Percentiles rank a stretch among this genome's conserved stretches.
phyloP scores from a whole-genome alignment of 306 rosid genomes.

The Pterocarpus santalinus region DNA sequence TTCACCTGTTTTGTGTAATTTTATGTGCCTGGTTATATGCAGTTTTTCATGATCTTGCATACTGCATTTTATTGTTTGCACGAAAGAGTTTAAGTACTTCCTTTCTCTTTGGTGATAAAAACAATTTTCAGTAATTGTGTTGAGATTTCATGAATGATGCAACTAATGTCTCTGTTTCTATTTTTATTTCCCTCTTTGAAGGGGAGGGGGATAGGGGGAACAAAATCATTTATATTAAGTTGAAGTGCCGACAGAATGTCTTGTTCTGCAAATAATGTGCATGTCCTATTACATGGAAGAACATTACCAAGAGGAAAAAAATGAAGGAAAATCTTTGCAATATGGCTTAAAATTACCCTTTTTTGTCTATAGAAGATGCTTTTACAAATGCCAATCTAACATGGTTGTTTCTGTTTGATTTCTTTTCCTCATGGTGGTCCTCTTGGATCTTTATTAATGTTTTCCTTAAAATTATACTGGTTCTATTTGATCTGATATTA shows the following conservation, averaged over 20 bases:
- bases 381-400: background rate
- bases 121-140: background rate
- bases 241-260: no score
- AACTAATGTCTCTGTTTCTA: background rate
- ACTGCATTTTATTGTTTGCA: background rate
- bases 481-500: no score
- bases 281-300: slow-evolving; percentile 17
- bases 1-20: background rate
- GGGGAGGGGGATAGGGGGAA: no score
- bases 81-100: background rate
- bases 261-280: background rate
- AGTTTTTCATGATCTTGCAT: background rate
- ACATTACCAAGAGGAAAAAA: background rate
- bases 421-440: no score
- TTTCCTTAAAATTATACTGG: no score
- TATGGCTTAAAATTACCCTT: background rate
- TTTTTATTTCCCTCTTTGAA: background rate
- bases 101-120: background rate
- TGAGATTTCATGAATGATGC: background rate
- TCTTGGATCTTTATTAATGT: no score
- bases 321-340: background rate
- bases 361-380: background rate
- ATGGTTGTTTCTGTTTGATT: background rate
- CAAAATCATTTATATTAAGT: no score
- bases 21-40: background rate